Evolutionary conservation across 1,139 yeast species (phyloP), one percentile per base, ranked within the genome.

Genomic region (Suhomyces maxii): DNA sequence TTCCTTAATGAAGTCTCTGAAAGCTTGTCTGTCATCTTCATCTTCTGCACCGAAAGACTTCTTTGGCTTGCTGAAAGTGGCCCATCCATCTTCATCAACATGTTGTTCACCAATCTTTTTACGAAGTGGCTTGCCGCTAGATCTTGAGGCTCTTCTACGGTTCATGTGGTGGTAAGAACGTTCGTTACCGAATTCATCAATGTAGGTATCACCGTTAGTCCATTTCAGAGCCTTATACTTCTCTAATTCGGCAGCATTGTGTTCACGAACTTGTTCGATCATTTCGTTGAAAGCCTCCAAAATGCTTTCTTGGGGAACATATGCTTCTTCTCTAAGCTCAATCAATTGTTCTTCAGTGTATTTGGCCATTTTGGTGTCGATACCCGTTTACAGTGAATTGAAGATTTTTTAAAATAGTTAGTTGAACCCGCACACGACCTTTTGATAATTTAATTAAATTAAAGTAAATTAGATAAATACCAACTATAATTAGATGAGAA

Each of bases 31-130:
- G 48, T 79, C 83, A 35, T 71, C 80, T 23, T 57, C 67, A 33
- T 76, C 82, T 46, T 76, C 83, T 36, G 69, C 72, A 46, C 76
- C 76, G 49, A 77, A 76, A 4, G 79, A 72, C 59, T 75, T 73
- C 60, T 72, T 77, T 50, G 75, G 68, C 54, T 75, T 71, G 56
- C 79, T 79, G 52, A 82, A 72, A 28, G 91, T 84, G 47, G 86
- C 86, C 93, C 93, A 86, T 37, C 95, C 95, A 52, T 86, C 91
- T 49, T 84, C 86, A 61, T 86, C 95, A 26, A 77, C 77, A 39
- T 73, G 69, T 53, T 77, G 77, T 53, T 79, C 84, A 46, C 77
- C 81, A 58, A 77, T 76, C 71, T 80, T 80, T 64, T 80, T 83
- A 60, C 82, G 76, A 59, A 82, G 75, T 58, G 74, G 71, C 37